A percentile compares a stretch with the other conserved stretches of the same genome.
phyloP scores from a whole-genome alignment of 129 eudicot species.

The Flaveria ramosissima region DNA sequence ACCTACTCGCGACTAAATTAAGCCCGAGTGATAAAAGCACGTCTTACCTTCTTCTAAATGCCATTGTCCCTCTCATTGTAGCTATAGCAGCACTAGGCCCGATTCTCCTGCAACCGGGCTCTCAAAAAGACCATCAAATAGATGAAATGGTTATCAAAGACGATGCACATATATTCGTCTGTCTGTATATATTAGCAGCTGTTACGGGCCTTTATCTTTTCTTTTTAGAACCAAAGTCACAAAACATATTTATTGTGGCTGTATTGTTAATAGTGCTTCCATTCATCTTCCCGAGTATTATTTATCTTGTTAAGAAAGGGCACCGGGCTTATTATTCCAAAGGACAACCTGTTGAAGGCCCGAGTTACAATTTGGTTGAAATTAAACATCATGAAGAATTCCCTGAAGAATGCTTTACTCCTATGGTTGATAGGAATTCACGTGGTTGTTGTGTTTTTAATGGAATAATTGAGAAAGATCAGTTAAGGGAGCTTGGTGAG shows the following conservation, averaged over 20 bases:
- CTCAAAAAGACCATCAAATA: conserved; percentile 29
- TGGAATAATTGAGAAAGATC: conserved; percentile 30
- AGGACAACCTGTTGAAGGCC: conserved; percentile 34
- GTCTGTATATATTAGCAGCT: conserved; percentile 44
- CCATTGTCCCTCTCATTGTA: conserved; percentile 51
- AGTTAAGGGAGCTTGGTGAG: conserved; percentile 45
- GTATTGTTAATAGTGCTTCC: conserved; percentile 50
- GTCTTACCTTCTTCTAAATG: conserved; percentile 65
- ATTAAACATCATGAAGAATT: conserved; percentile 35
- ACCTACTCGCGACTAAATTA: conserved; percentile 53
- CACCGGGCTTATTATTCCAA: conserved; percentile 20
- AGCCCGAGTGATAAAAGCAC: conserved; percentile 37
- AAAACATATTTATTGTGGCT: conserved; percentile 41
- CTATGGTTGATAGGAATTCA: not conserved
- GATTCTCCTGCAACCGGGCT: conserved; percentile 43
- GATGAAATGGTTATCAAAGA: conserved; percentile 30
- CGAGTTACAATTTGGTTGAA: conserved; percentile 38
- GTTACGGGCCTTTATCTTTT: conserved; percentile 69
- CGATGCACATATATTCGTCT: conserved; percentile 46
- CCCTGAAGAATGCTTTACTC: conserved; percentile 21
- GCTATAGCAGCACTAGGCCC: conserved; percentile 44
- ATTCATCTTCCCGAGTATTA: conserved; percentile 38
- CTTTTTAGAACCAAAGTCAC: conserved; percentile 35
- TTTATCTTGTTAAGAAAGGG: conserved; percentile 32
- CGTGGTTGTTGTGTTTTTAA: not conserved